phyloP scores from a whole-genome alignment of 257 asterid species.

The Coffea canephora region DNA sequence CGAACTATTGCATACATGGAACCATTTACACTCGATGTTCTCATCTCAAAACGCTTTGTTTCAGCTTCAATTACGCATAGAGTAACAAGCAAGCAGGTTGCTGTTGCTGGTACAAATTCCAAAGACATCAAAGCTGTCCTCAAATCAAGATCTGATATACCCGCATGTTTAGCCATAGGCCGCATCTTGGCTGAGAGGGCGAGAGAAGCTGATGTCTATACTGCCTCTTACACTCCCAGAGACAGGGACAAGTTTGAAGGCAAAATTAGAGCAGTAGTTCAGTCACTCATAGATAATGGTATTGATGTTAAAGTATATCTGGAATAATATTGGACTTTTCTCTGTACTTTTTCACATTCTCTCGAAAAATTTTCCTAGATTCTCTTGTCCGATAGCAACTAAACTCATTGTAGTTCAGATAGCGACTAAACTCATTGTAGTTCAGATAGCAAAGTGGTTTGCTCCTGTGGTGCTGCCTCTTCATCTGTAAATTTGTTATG shows the following conservation, averaged over 20 bases:
- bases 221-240: conserved; percentile 84
- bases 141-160: conserved; percentile 79
- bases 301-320: conserved; percentile 85
- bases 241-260: conserved; percentile 95
- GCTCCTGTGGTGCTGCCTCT: neutral
- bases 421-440: neutral
- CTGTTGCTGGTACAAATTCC: conserved; percentile 95
- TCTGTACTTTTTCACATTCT: neutral
- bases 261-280: conserved; percentile 91
- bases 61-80: conserved; percentile 93
- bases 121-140: conserved; percentile 91
- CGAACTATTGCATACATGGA: conserved; percentile 87
- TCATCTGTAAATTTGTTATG: neutral
- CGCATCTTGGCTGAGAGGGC: conserved; percentile 76
- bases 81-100: conserved; percentile 93
- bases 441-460: neutral
- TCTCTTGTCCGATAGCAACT: neutral
- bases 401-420: neutral
- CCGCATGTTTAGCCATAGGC: conserved; percentile 82
- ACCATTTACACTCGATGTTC: conserved; percentile 88
- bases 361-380: neutral
- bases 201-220: conserved; percentile 88
- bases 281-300: conserved; percentile 89
- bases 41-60: conserved; percentile 83
- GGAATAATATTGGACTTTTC: conserved; percentile 37